Conservation (phyloP, 345 rosid species). For the Populus simonii region DNA sequence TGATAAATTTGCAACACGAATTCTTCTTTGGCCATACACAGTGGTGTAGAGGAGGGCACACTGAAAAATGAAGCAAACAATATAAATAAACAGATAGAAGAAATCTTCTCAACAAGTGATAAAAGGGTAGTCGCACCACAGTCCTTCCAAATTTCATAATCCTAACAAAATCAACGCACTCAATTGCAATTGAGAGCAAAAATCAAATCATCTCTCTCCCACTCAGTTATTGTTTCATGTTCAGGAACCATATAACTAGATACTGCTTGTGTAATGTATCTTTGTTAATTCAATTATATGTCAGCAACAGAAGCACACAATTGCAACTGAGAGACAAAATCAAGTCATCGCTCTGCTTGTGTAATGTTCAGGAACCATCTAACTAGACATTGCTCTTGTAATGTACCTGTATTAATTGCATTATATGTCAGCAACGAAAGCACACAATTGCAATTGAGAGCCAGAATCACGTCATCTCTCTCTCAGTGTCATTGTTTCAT, state of each 20-base stretch:
- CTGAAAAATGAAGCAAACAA: slow-evolving; percentile 42
- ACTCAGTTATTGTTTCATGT: neutral
- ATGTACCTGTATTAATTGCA: neutral
- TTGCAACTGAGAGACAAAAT: neutral
- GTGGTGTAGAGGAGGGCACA: slow-evolving; percentile 97
- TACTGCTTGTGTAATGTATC: neutral
- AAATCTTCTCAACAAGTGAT: neutral
- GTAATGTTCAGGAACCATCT: neutral
- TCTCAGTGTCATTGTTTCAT: neutral
- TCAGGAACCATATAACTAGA: neutral
- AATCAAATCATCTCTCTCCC: neutral
- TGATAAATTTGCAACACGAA: slow-evolving; percentile 82
- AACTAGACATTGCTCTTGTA: neutral
- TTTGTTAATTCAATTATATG: neutral
- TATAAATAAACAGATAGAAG: neutral
- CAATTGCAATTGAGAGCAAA: neutral
- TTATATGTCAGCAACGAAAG: neutral
- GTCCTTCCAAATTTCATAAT: neutral
- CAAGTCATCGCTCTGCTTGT: neutral
- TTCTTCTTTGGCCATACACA: slow-evolving; percentile 90
- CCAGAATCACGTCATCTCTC: neutral
- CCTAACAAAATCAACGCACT: neutral
- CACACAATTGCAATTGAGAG: neutral
- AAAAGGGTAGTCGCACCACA: neutral
- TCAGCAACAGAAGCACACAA: neutral